Evolutionary conservation across 2,329 filamentous ascomycete genomes (phyloP), one percentile per base, ranked within the genome.

Genomic region (Fusarium sp.): DNA sequence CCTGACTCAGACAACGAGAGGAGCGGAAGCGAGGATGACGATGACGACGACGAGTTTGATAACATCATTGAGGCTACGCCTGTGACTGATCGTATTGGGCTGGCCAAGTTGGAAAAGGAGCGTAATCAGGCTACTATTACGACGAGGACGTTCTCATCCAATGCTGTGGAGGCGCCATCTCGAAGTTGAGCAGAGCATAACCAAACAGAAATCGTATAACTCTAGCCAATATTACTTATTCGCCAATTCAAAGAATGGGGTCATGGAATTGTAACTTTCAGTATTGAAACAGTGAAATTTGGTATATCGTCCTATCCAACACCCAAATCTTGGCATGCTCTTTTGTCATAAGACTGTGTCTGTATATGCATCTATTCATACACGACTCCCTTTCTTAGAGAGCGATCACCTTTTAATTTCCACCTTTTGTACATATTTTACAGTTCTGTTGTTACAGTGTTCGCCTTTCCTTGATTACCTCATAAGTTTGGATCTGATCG

Each of bases 21-120:
- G n/a, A 74, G 69, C 16, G 65, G 65, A 23, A 69, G 66, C n/a
- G 66, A 69, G 5, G 80, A 83, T 25, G 89, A 77, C 10, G 87
- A 84, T 15, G 90, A 86, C 3, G 88, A 90, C 21, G 92, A 96
- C 60, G 92, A 94, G 55, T 97, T 98, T 78, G 95, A 98, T 78
- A 92, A 92, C 73, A 97, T 99, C 81, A 97, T 98, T 78, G 90
- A 95, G 75, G 95, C 96, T 0, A 95, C 94, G 7, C 94, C 94
- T 0, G 90, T 97, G 23, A 98, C 95, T 1, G 95, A 98, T 80
- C 89, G 92, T 60, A 93, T 93, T 18, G 95, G 95, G 0, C 77
- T 90, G 62, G 80, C 82, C 5, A 88, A 83, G 79, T 80, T 90
- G 45, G 87, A 90, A 67, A 89, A 86, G 80, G 87, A 90, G 75